Conservation (phyloP, 1,284 basidiomycete genomes). For the Xerocomus minutiporus region DNA sequence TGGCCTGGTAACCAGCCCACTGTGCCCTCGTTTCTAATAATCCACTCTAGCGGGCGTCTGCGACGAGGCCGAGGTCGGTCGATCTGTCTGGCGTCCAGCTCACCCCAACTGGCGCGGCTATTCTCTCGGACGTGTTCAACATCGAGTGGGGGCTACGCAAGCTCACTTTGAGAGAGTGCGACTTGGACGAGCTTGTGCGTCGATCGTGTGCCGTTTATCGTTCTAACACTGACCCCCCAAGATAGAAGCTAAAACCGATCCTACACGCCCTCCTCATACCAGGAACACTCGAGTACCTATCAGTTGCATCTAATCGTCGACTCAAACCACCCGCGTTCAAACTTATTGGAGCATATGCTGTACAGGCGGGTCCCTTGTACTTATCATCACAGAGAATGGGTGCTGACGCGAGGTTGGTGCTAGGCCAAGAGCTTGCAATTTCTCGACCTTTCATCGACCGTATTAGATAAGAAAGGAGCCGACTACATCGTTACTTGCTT, state of each 20-base stretch:
- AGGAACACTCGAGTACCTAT: conserved; percentile 76
- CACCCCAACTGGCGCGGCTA: conserved; percentile 63
- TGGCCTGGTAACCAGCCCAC: neutral
- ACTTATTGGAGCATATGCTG: conserved; percentile 75
- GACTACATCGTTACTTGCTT: conserved; percentile 79
- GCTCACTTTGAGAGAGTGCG: conserved; percentile 75
- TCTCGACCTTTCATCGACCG: conserved; percentile 86
- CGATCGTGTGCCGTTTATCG: neutral
- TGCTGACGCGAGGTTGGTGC: conserved; percentile 4
- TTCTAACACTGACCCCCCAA: conserved; percentile 8
- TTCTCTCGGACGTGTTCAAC: conserved; percentile 83
- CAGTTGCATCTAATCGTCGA: conserved; percentile 81
- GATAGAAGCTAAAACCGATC: conserved; percentile 80
- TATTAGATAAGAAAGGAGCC: conserved; percentile 77
- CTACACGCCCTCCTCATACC: conserved; percentile 88
- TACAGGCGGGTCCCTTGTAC: conserved; percentile 23
- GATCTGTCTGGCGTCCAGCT: conserved; percentile 78
- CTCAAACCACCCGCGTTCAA: conserved; percentile 79
- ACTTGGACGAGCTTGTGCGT: conserved; percentile 71
- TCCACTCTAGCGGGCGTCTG: conserved; percentile 44
- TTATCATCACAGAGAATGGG: neutral
- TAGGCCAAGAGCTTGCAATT: conserved; percentile 76
- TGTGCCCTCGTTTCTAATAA: neutral
- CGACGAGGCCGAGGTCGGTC: conserved; percentile 58
- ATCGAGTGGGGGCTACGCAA: conserved; percentile 88